Base-by-base conservation (phyloP, 202 grass and related monocot genomes). In the Carex sylvatica region DNA sequence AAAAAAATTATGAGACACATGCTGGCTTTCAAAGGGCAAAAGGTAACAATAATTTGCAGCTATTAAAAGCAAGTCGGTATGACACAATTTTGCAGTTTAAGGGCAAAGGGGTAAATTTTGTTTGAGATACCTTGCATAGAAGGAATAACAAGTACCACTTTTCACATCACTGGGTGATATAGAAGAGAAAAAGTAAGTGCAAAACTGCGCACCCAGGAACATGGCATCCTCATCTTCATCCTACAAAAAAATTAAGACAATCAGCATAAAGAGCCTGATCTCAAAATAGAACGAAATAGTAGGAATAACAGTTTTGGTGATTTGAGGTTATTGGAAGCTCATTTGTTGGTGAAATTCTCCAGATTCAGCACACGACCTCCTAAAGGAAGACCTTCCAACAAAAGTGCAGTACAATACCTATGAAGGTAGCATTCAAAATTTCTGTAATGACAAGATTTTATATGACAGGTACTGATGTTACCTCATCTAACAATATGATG, bases 171-270 rank as follows among this genome's bases (percentile, higher is more conserved):
- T 90, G 88, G 54, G 26, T 85, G 72, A 89, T 80, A 89, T 74
- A 64, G 90, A 94, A 51, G 95, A 95, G 86, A 98, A 98, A 86
- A 89, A 98, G 64, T 95, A 89, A 14, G 82, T 89, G 84, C 95
- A 98, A 83, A 95, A 98, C 49, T 98, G 88, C 81, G 86, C 95
- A 72, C 87, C 95, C 67, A 98, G 86, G 86, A 98, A 79, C 90
- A 98, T 88, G 30, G 92, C 95, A 86, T 98, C 95, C 77, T 98
- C 92, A 91, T 98, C 95, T 87, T 93, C 49, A 19, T 93, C 91
- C 92, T 98, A 78, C 36, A 84, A 23, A 61, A 88, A 14, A 84
- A 66, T 78, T 38, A 44, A 23, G 46, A 76, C 26, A 80, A 75
- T 66, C 8, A 82, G 23, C 47, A 52, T 69, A 82, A 69, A 58